phyloP scores from a whole-genome alignment of 805 yeast species.

The Debaryomyces maramus region DNA sequence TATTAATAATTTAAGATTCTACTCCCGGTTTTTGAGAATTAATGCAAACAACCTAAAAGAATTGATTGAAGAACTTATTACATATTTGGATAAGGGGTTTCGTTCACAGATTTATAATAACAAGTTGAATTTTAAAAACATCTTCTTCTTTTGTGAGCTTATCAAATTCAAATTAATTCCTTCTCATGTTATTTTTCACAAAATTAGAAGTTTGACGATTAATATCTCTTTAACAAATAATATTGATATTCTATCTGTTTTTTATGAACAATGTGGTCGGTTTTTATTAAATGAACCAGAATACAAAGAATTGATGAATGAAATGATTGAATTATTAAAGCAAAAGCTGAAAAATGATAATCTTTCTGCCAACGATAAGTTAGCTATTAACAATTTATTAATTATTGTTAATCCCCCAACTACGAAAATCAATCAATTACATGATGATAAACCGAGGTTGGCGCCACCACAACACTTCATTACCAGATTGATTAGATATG shows the following conservation, averaged over 20 bases:
- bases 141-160: conserved; percentile 70
- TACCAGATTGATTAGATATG: conserved; percentile 48
- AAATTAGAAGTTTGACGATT: conserved; percentile 59
- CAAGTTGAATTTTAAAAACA: conserved; percentile 53
- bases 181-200: conserved; percentile 68
- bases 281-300: conserved; percentile 59
- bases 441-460: conserved; percentile 6
- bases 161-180: conserved; percentile 76
- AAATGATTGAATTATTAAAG: conserved; percentile 59
- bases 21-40: conserved; percentile 69
- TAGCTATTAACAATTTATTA: conserved; percentile 58
- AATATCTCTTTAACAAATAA: conserved; percentile 54
- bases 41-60: conserved; percentile 50
- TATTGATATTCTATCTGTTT: conserved; percentile 65
- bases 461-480: conserved; percentile 40
- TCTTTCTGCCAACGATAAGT: conserved; percentile 53
- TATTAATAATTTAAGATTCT: conserved; percentile 47
- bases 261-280: conserved; percentile 74
- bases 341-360: conserved; percentile 48
- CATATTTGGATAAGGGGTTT: conserved; percentile 57
- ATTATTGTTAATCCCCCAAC: conserved; percentile 57
- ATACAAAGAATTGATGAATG: conserved; percentile 57
- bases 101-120: conserved; percentile 57
- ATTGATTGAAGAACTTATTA: conserved; percentile 52
- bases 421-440: conserved; percentile 29